Conservation (phyloP, 2,329 filamentous ascomycete species). For the Orbilia blumenaviensis region DNA sequence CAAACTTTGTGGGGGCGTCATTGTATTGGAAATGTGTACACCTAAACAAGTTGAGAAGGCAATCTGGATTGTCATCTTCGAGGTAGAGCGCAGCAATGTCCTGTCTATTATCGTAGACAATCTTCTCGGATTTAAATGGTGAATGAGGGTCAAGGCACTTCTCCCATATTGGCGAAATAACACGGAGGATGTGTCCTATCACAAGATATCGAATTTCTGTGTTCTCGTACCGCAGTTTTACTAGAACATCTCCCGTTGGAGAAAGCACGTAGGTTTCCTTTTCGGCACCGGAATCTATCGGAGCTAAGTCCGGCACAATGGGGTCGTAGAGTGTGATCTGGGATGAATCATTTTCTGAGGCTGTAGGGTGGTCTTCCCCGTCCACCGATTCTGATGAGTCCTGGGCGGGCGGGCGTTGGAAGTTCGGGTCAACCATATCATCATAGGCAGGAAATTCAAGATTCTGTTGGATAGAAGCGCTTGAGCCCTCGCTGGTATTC, state of each 20-base stretch:
- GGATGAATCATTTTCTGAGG: not conserved
- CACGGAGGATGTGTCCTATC: conserved; percentile 7
- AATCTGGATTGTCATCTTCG: conserved; percentile 23
- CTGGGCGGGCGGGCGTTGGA: not conserved
- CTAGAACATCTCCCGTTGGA: conserved; percentile 6
- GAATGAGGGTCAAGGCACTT: conserved; percentile 18
- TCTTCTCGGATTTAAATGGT: conserved; percentile 9
- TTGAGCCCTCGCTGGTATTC: not conserved
- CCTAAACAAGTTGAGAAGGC: conserved; percentile 6
- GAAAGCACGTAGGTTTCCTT: conserved; percentile 13
- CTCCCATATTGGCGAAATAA: conserved; percentile 17
- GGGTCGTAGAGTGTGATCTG: not conserved
- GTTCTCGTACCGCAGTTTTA: not conserved
- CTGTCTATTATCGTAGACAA: not conserved
- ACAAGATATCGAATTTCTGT: conserved; percentile 5
- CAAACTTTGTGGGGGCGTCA: not conserved
- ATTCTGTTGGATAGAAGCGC: not conserved
- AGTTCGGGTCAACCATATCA: not conserved
- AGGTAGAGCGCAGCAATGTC: not conserved
- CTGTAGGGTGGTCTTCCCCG: not conserved
- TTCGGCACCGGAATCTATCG: not conserved
- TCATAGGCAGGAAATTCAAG: not conserved
- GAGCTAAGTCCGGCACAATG: not conserved
- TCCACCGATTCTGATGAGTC: not conserved
- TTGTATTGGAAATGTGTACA: conserved; percentile 9